Evolutionary conservation across 2,329 filamentous ascomycete genomes (phyloP), one percentile per base, ranked within the genome.

Genomic region (Rutstroemia sp.): DNA sequence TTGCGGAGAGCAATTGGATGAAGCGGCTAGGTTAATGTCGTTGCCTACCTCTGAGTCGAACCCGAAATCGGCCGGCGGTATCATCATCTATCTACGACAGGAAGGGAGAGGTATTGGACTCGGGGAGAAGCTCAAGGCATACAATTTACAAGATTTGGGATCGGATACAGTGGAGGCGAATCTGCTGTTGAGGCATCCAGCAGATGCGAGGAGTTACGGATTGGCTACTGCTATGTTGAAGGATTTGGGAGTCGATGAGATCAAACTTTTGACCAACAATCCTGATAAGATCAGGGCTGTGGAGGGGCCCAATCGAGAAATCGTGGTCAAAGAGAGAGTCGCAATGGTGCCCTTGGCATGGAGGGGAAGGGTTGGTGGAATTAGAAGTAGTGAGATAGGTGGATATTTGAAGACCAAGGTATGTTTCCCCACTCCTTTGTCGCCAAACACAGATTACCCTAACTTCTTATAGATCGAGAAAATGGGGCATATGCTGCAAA

Each of bases 121-220:
- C 0, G 87, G 90, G 2, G 92, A 96, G 74, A 99, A 99, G 73
- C 79, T 99, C 41, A 97, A 99, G 74, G 94, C 94, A 4, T 99
- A 99, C 73, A 99, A 99, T 68, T 77, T 99, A 45, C 94, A 99
- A 71, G 94, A 99, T 73, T 77, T 99, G 25, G 94, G 94, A 0
- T 92, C 88, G n/a, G 94, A 99, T 72, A 99, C 94, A 0, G 95
- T 97, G 38, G 91, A 99, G 73, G 94, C 94, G 2, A 99, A 99
- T 67, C 74, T 99, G 47, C 72, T 97, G 23, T 77, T 99, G 44
- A 79, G 94, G 46, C 94, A 99, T 71, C 94, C 94, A 0, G 94
- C 94, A 1, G 94, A 99, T 71, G 94, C 94, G 21, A 79, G 94
- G 54, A 96, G 90, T 65, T 99, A 99, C 68, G 94, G 94, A 1